Base-by-base conservation (phyloP, 2,329 filamentous ascomycete genomes). In the Hymenoscyphus salicellus region DNA sequence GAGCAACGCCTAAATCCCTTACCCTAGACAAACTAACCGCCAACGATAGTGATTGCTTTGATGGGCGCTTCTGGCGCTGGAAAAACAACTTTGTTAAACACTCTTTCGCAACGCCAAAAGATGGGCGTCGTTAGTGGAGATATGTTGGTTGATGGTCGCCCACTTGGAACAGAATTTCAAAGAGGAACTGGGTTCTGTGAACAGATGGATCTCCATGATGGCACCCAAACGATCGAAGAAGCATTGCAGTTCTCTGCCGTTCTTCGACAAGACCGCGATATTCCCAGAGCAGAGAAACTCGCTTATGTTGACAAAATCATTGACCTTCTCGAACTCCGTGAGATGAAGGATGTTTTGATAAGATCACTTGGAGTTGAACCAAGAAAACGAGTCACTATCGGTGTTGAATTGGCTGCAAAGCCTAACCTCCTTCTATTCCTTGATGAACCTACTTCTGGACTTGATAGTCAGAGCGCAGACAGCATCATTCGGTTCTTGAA, bases 1-100 rank as follows among this genome's bases (percentile, higher is more conserved):
- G 28, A 30, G 28, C 6, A 30, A 30, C 28, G 6, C 28, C 28
- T 6, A 30, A 30, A 3, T 30, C 28, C 6, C 28, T 30, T 30
- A 30, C 28, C 28, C 6, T 3, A 30, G 6, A 30, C 5, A 17
- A 17, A 26, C 55, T 56, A 32, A 56, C 55, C 16, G 17, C 2
- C 2, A 14, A 14, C 4, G 0, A 55, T 60, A 57, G 57, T 96
- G 84, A 87, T 92, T 55, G 92, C 92, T 0, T 79, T 96, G 0
- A 91, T 95, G 82, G 92, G 92, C 62, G 90, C 89, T 1, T 91
- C 86, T 3, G 91, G 90, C 55, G 92, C 92, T 8, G 92, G 92
- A 14, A 96, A 96, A 78, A 93, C 91, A 0, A 95, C 92, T 0
- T 79, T 96, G 0, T 81, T 96, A 20, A 93, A 95, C 75, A 92